Base-by-base conservation (phyloP, 2,329 filamentous ascomycete genomes). In the Claviceps maximensis region DNA sequence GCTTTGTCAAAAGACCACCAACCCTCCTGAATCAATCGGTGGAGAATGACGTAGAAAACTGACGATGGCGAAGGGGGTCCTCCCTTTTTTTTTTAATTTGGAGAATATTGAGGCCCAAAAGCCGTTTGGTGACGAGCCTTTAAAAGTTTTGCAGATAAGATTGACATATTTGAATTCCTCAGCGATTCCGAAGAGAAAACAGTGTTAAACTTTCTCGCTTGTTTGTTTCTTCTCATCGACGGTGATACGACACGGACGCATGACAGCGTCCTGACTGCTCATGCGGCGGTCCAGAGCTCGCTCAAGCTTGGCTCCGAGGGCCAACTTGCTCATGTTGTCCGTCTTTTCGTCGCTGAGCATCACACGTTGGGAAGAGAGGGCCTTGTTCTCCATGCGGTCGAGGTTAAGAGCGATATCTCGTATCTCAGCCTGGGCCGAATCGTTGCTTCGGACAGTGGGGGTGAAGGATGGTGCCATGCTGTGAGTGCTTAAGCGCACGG, bases 311-410 rank as follows among this genome's bases (percentile, higher is more conserved):
- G 89, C 89, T 48, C 89, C 87, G 51, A 95, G 79, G 40, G 89
- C 89, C 54, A 95, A 78, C 73, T 94, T 94, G 73, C 82, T 84
- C 69, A 95, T 75, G 66, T 86, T 84, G 62, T 88, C 86, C 21
- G 78, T 81, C 76, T 95, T 94, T 69, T 91, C 83, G 57, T 85
- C 80, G 65, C 76, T 86, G 58, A 90, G 80, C 53, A 82, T 76
- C 44, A 69, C 67, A 27, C 90, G 85, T 73, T 96, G 90, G 62
- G 85, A 80, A 60, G 81, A 74, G 29, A 95, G 82, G 49, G 86
- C 86, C 71, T 88, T 89, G 75, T 95, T 93, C 69, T 94, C 87
- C 72, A 96, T 86, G 63, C 89, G 87, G 63, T 89, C 84, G 58
- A 95, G 80, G 55, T 86, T 84, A 56, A 84, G 80, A 61, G 87